A percentile compares a stretch with the other conserved stretches of the same genome.
phyloP scores from a whole-genome alignment of 306 rosid species.

The Prosopis cineraria region DNA sequence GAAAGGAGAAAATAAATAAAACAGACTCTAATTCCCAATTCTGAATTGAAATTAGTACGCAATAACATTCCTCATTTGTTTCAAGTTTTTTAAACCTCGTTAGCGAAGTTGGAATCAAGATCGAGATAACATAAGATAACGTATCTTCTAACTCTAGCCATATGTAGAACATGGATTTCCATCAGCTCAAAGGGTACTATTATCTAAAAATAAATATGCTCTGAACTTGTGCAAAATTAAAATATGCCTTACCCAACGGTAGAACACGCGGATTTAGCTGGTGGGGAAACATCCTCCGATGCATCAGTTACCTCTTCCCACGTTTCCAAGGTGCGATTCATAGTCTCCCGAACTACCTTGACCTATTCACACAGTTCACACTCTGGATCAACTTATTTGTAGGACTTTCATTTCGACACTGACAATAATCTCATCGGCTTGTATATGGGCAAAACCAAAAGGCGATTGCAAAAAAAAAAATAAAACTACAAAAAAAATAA shows the following conservation, averaged over 20 bases:
- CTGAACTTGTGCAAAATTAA: neutral
- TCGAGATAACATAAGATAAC: neutral
- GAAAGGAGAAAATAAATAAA: neutral
- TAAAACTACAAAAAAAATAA: too few relatives aligned
- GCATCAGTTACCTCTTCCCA: conserved; percentile 69
- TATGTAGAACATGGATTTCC: conserved; percentile 4
- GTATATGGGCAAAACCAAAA: neutral
- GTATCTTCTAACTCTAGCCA: neutral
- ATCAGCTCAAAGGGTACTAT: neutral
- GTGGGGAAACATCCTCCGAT: conserved; percentile 43
- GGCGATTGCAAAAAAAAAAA: neutral
- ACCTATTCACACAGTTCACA: conserved; percentile 55
- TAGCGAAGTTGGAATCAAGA: conserved; percentile 25
- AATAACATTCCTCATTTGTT: neutral
- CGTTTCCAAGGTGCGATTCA: conserved; percentile 73
- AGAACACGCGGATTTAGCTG: conserved; percentile 51
- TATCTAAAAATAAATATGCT: neutral
- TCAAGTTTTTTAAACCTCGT: neutral
- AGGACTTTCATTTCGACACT: neutral
- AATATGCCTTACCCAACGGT: conserved; percentile 57
- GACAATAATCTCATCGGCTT: neutral
- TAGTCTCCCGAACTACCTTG: conserved; percentile 84
- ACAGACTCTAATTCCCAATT: neutral
- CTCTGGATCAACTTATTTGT: neutral
- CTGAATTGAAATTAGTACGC: neutral